phyloP scores from a whole-genome alignment of 2,329 filamentous ascomycete species.

The Aspergillus calidoustus region DNA sequence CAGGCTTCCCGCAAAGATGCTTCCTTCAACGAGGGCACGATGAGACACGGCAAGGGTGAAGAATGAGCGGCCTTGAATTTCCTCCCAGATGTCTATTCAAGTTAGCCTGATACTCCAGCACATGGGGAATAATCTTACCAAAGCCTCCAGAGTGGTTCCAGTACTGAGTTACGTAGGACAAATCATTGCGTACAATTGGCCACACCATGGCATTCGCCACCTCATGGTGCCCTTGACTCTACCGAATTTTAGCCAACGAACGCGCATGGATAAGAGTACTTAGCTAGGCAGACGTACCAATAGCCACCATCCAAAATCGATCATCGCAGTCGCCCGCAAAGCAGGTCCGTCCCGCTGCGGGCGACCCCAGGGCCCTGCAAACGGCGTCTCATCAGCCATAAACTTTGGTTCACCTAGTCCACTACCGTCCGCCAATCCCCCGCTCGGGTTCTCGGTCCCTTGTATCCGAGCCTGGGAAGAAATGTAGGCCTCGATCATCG shows the following conservation, averaged over 20 bases:
- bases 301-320: conserved; percentile 74
- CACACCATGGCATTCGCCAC: conserved; percentile 64
- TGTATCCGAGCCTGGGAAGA: conserved; percentile 69
- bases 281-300: conserved; percentile 41
- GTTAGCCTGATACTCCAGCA: background rate
- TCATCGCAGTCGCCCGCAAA: conserved; percentile 73
- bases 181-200: conserved; percentile 76
- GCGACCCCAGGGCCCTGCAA: conserved; percentile 70
- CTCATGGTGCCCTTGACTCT: conserved; percentile 59
- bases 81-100: conserved; percentile 74
- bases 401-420: conserved; percentile 75
- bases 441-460: conserved; percentile 71
- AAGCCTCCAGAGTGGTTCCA: conserved; percentile 62
- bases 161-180: conserved; percentile 65
- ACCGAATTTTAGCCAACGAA: conserved; percentile 2
- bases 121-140: conserved; percentile 39
- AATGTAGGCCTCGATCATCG: conserved; percentile 70
- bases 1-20: conserved; percentile 66
- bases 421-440: conserved; percentile 52
- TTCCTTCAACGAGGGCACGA: conserved; percentile 64
- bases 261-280: background rate
- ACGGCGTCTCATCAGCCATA: conserved; percentile 66
- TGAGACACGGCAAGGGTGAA: conserved; percentile 75
- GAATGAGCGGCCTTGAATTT: conserved; percentile 76
- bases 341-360: conserved; percentile 81